Conservation (phyloP, 495 filamentous ascomycete species). For the Penicillium angulare region DNA sequence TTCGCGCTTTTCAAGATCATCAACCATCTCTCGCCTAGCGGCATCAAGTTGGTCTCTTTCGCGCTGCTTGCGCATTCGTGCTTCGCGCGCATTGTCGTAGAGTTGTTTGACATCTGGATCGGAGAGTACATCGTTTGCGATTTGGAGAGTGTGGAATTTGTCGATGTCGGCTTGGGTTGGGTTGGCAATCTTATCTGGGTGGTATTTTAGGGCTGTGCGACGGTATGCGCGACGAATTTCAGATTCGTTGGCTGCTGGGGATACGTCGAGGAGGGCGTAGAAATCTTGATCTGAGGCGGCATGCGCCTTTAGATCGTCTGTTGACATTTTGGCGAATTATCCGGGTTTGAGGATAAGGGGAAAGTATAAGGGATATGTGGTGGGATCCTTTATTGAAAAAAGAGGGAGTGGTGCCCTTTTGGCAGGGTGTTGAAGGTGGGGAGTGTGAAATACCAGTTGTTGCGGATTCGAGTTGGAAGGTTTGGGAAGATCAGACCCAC, state of each 20-base stretch:
- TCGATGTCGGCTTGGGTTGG: constrained; percentile 58
- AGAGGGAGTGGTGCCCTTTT: not conserved
- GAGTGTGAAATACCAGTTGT: too few relatives aligned
- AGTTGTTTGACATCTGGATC: constrained; percentile 58
- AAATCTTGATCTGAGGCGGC: constrained; percentile 70
- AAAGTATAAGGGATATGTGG: not conserved
- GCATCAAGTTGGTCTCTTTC: constrained; percentile 66
- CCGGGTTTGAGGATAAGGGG: not conserved
- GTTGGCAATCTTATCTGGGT: constrained; percentile 77
- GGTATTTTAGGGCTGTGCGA: constrained; percentile 82
- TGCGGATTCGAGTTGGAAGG: too few relatives aligned
- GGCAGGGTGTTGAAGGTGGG: not conserved
- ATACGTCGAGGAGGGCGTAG: constrained; percentile 75
- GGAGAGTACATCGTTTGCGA: constrained; percentile 70
- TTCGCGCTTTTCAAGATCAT: constrained; percentile 70
- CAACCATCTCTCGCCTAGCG: constrained; percentile 67
- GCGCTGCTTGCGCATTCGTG: constrained; percentile 57
- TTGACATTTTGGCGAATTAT: constrained; percentile 33
- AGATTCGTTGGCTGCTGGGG: constrained; percentile 58
- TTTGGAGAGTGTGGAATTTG: constrained; percentile 71
- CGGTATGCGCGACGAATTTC: constrained; percentile 88
- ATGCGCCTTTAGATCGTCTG: constrained; percentile 54
- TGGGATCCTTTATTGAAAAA: not conserved
- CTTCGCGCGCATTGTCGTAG: constrained; percentile 69
- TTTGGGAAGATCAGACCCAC: too few relatives aligned